A percentile compares a stretch with the other conserved stretches of the same genome.
phyloP scores from a whole-genome alignment of 345 rosid species.

The Gynandropsis gynandra region DNA sequence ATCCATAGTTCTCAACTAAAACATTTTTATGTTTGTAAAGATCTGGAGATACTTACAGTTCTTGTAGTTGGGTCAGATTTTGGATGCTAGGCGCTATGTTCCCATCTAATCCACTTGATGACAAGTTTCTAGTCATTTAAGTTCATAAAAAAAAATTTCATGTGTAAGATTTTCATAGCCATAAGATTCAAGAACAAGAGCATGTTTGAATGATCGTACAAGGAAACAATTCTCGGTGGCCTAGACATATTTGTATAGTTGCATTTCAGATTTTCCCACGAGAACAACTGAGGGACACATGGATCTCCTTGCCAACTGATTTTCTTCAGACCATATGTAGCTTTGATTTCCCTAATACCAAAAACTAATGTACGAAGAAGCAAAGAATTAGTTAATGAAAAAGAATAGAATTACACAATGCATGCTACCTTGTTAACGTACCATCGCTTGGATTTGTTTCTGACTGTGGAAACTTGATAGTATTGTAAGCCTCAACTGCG shows the following conservation, averaged over 20 bases:
- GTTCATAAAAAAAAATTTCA: neutral
- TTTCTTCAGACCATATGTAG: constrained; percentile 23
- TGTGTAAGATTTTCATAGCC: neutral
- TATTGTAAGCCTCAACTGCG: neutral
- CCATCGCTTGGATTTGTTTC: neutral
- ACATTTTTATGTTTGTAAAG: neutral
- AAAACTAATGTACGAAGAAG: constrained; percentile 10
- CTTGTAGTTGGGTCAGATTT: constrained; percentile 25
- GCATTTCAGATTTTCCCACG: constrained; percentile 36
- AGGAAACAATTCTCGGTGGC: constrained; percentile 33
- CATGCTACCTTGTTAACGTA: neutral
- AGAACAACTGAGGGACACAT: constrained; percentile 18
- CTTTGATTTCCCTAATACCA: constrained; percentile 32
- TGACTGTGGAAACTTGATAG: neutral
- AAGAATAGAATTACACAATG: no score
- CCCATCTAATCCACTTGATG: constrained; percentile 36
- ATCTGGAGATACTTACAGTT: constrained; percentile 26
- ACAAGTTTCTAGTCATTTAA: constrained; percentile 23
- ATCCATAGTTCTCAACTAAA: neutral
- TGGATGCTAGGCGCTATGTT: constrained; percentile 23
- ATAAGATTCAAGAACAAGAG: neutral
- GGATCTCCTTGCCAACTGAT: constrained; percentile 50
- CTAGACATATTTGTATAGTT: constrained; percentile 17
- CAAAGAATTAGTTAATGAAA: no score
- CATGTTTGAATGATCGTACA: constrained; percentile 29